Evolutionary conservation across 352 stramenopile species (phyloP), one percentile per base, ranked within the genome.

Genomic region (Stramenopiles sp.): DNA sequence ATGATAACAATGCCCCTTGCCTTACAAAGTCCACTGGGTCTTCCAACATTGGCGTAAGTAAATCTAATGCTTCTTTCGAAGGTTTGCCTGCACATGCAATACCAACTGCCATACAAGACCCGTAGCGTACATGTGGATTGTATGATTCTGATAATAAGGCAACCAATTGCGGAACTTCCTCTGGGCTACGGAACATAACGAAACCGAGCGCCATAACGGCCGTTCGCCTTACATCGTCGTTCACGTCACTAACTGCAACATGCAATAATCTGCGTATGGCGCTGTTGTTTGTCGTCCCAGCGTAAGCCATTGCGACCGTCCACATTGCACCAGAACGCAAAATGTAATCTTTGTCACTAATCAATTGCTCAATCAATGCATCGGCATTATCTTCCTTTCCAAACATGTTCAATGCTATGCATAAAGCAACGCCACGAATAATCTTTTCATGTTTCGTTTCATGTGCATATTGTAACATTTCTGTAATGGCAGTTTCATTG

Each of bases 391-490:
- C 94, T 84, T 99, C 94, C 74, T 94, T 91, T 79, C 96, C 94
- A 82, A 97, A 98, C 84, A 98, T 95, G 84, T 97, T 97, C 4
- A 99, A 87, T n/a, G 96, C 96, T 63, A 99, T 88, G 76, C 93
- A 94, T 87, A 99, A 95, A 31, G 96, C 91, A 79, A 98, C 93
- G 31, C 95, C 96, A 38, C 95, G 93, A 81, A 98, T 99, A 82
- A 99, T 99, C 84, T 99, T 99, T 85, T 99, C 96, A 87, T 99
- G 96, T 80, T 97, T 93, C 13, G 95, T 99, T 81, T 98, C 94
- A 81, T 97, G 90, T 23, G 95, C 92, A 83, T 99, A 99, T 43
- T 92, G 92, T n/a, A 98, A 86, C 79, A 99, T 85, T 80, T 98
- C 93, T 80, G 92, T 93, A 31, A 93, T 82, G 73, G 82, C 79